A percentile compares a stretch with the other conserved stretches of the same genome.
These are phyloP conservation scores for Phytophthora agathidicida DNA, from an alignment of 352 stramenopile genomes.

Conservation along the genomic window DNA sequence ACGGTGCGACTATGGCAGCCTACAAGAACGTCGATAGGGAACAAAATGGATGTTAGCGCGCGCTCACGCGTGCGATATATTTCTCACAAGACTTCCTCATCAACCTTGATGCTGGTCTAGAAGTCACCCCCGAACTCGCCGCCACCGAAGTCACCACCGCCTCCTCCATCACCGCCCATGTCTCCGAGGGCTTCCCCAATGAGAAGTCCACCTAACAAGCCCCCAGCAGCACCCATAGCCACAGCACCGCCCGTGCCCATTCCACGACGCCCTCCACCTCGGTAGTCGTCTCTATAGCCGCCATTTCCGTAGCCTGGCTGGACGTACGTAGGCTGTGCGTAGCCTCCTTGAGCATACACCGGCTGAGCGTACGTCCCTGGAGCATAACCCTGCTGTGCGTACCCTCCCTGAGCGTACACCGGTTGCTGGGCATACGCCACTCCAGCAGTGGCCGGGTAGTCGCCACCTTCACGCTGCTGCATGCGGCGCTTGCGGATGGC, in stretches of 20 bases:
- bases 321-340: conserved; percentile 39
- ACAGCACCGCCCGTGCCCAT: conserved; percentile 46
- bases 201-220: conserved; percentile 44
- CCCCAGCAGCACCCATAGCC: conserved; percentile 43
- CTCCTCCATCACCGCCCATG: conserved; percentile 32
- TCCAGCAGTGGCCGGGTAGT: conserved; percentile 16
- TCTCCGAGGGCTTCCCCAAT: conserved; percentile 45
- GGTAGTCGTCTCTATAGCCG: conserved; percentile 30
- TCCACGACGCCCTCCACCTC: conserved; percentile 32
- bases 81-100: not conserved
- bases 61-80: conserved; percentile 5
- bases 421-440: conserved; percentile 29
- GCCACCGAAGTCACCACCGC: conserved; percentile 22
- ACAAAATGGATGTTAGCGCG: not conserved
- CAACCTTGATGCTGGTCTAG: conserved; percentile 18
- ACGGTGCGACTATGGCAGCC: too few species aligned
- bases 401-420: conserved; percentile 39
- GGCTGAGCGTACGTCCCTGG: conserved; percentile 44
- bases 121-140: conserved; percentile 47
- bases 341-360: conserved; percentile 43
- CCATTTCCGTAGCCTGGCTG: conserved; percentile 33
- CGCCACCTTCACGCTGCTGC: conserved; percentile 17
- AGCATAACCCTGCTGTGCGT: conserved; percentile 39
- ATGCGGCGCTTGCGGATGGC: conserved; percentile 46
- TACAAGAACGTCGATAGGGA: not conserved